Evolutionary conservation across 129 eudicot genomes (phyloP).

Genomic region (Arctium lappa): DNA sequence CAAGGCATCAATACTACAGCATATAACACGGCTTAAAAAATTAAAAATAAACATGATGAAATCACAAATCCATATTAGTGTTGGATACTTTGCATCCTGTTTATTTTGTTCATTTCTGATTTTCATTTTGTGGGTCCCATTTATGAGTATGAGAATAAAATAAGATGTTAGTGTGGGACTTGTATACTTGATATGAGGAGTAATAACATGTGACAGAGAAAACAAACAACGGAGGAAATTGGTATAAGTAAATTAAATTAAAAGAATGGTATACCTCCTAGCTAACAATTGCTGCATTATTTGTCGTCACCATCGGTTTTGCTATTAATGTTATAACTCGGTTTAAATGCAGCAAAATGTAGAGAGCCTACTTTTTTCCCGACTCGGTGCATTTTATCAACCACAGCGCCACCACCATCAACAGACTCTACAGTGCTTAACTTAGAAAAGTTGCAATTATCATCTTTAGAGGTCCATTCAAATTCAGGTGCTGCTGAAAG

Average conservation of each 20-base stretch:
- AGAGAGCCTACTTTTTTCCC: slow-evolving; percentile 48
- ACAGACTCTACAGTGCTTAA: slow-evolving; percentile 48
- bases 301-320: slow-evolving; percentile 10
- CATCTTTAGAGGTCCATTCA: slow-evolving; percentile 59
- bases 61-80: neutral
- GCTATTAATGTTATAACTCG: neutral
- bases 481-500: slow-evolving; percentile 48
- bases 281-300: neutral
- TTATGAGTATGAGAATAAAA: neutral
- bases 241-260: neutral
- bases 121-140: neutral
- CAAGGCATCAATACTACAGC: neutral
- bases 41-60: neutral
- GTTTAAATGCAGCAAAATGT: slow-evolving; percentile 56
- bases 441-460: slow-evolving; percentile 56
- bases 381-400: slow-evolving; percentile 60
- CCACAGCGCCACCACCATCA: slow-evolving; percentile 49
- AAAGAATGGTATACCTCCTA: no score
- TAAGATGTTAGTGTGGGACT: no score
- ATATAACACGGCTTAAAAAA: neutral
- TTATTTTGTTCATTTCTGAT: neutral
- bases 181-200: no score
- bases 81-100: neutral
- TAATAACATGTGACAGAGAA: no score
- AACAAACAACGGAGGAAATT: no score